Conservation (phyloP, 768 basidiomycete genomes). For the Calocybe indica region DNA sequence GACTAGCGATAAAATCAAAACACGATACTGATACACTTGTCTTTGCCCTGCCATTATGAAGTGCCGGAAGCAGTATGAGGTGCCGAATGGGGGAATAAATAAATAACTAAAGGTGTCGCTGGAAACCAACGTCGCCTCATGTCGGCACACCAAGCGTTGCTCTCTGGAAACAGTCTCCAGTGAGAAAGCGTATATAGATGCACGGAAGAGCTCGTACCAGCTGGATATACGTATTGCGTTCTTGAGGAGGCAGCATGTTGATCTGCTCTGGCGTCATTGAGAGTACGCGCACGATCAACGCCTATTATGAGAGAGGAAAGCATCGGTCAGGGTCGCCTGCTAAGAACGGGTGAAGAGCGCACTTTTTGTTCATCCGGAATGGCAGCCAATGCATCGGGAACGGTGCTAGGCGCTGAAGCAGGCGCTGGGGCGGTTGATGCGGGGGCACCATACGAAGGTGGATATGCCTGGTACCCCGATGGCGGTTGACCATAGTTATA, state of each 20-base stretch:
- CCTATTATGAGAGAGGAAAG: neutral
- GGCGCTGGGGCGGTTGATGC: constrained; percentile 9
- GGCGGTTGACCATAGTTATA: constrained; percentile 2
- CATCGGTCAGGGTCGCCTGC: constrained; percentile 2
- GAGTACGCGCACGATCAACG: constrained; percentile 12
- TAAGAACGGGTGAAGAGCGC: constrained; percentile 4
- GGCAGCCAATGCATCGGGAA: constrained; percentile 39
- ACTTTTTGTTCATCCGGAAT: constrained; percentile 72
- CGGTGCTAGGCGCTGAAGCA: constrained; percentile 16
- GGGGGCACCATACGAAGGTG: constrained; percentile 5
- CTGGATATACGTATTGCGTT: constrained; percentile 75
- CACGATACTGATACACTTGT: too few relatives aligned
- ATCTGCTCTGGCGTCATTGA: constrained; percentile 82
- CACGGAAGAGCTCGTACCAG: constrained; percentile 47
- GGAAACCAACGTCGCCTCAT: neutral
- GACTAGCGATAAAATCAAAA: neutral
- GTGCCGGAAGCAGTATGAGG: neutral
- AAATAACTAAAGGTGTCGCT: neutral
- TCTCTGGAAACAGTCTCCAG: constrained; percentile 19
- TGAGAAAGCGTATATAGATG: neutral
- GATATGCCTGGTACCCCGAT: constrained; percentile 6
- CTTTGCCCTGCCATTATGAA: too few relatives aligned
- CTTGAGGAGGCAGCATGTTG: constrained; percentile 61
- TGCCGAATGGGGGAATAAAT: too few relatives aligned
- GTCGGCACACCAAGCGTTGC: constrained; percentile 34